Conservation (phyloP, 2,329 filamentous ascomycete genomes). For the Paraconiothyrium sp. region DNA sequence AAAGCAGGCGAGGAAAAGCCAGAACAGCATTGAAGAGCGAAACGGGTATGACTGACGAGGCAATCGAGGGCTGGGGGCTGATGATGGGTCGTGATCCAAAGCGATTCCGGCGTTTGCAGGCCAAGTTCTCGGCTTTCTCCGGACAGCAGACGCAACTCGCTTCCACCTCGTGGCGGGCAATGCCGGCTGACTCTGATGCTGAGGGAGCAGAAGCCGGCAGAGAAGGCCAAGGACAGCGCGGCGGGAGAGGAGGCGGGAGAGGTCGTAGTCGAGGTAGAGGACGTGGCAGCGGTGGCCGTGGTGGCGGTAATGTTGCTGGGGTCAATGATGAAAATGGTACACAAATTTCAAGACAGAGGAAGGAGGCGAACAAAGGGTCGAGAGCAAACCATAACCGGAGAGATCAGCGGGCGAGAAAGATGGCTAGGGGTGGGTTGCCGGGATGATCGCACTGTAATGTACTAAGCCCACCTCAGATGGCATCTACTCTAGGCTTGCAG, state of each 20-base stretch:
- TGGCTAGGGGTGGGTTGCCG: conserved; percentile 65
- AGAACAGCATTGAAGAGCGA: conserved; percentile 74
- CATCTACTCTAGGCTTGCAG: neutral
- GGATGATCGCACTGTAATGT: conserved; percentile 38
- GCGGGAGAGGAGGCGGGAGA: conserved; percentile 58
- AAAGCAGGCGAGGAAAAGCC: conserved; percentile 71
- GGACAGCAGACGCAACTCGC: conserved; percentile 73
- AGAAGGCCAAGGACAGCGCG: conserved; percentile 57
- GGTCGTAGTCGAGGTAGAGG: conserved; percentile 49
- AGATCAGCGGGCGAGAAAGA: conserved; percentile 71
- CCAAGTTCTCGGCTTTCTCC: conserved; percentile 71
- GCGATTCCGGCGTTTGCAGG: conserved; percentile 74
- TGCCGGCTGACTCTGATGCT: conserved; percentile 63
- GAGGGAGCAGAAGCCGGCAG: conserved; percentile 60
- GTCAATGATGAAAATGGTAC: conserved; percentile 75
- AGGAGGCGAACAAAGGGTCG: conserved; percentile 84
- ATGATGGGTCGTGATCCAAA: conserved; percentile 81
- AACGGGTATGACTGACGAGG: conserved; percentile 91
- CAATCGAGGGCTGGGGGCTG: conserved; percentile 91
- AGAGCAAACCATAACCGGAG: conserved; percentile 87
- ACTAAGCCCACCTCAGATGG: neutral
- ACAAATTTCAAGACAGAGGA: conserved; percentile 74
- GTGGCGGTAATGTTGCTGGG: conserved; percentile 68
- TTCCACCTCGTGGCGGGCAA: conserved; percentile 68
- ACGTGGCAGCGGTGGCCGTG: conserved; percentile 45